Percentiles rank a stretch among this genome's conserved stretches.
These are phyloP conservation scores for Kwoniella bestiolae DNA, from an alignment of 768 basidiomycete species.

Conservation along the genomic window DNA sequence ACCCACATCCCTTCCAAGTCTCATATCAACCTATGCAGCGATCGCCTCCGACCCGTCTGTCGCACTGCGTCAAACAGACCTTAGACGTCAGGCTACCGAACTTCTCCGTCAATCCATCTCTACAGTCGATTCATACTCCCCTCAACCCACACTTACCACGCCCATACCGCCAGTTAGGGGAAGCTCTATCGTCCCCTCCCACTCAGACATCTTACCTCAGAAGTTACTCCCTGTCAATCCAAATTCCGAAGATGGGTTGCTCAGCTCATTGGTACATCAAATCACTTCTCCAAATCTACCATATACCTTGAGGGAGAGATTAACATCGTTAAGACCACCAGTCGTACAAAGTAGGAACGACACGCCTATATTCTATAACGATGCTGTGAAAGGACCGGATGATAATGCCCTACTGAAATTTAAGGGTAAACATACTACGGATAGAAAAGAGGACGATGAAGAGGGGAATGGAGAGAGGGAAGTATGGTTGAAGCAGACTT, in stretches of 20 bases:
- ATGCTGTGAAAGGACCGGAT: constrained; percentile 40
- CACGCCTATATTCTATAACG: constrained; percentile 41
- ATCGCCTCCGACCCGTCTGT: constrained; percentile 41
- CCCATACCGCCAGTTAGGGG: constrained; percentile 26
- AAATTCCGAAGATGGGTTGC: constrained; percentile 14
- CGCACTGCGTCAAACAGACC: constrained; percentile 28
- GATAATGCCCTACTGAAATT: constrained; percentile 33
- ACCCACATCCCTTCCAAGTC: constrained; percentile 35
- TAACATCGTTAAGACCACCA: constrained; percentile 44
- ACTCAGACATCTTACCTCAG: constrained; percentile 23
- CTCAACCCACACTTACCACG: constrained; percentile 28
- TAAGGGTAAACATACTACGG: constrained; percentile 28
- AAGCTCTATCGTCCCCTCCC: constrained; percentile 32
- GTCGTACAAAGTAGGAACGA: constrained; percentile 28
- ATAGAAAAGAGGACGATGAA: constrained; percentile 1
- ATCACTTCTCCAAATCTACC: constrained; percentile 45
- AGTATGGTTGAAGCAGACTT: constrained; percentile 34
- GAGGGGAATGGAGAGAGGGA: constrained; percentile 16
- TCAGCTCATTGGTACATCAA: constrained; percentile 34
- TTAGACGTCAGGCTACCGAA: constrained; percentile 36
- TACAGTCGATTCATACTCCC: constrained; percentile 32
- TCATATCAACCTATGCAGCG: constrained; percentile 36
- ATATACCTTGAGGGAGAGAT: constrained; percentile 33
- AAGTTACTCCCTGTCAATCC: constrained; percentile 34
- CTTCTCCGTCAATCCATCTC: constrained; percentile 32